These are phyloP conservation scores for Colletotrichum ledebouriae DNA, from an alignment of 2,329 filamentous ascomycete genomes.

Conservation along the genomic window DNA sequence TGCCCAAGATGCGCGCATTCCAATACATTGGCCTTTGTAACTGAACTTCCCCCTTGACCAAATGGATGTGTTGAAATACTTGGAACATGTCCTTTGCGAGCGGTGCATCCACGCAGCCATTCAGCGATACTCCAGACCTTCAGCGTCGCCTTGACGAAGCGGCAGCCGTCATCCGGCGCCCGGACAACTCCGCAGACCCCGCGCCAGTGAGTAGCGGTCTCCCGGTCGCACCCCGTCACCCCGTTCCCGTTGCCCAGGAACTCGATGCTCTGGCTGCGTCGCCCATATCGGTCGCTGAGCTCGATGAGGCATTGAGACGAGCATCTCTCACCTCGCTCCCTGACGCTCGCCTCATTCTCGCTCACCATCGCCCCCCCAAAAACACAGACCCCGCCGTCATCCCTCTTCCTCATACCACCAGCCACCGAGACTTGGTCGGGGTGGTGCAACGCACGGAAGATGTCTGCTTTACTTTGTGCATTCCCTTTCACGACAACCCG, in stretches of 20 bases:
- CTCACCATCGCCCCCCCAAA: not conserved
- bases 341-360: slow-evolving; percentile 3
- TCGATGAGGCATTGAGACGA: not conserved
- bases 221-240: not conserved
- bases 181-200: not conserved
- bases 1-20: not conserved
- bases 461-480: slow-evolving; percentile 9
- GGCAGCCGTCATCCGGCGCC: not conserved
- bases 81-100: slow-evolving; percentile 1
- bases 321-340: slow-evolving; percentile 5
- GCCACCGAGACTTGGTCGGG: slow-evolving; percentile 6
- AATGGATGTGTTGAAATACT: not conserved
- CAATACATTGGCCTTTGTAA: not conserved
- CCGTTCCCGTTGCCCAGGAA: not conserved
- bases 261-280: not conserved
- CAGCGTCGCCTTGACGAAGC: slow-evolving; percentile 11
- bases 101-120: slow-evolving; percentile 13
- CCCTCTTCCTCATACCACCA: slow-evolving; percentile 1
- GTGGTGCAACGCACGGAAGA: slow-evolving; percentile 14
- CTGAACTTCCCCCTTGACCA: not conserved
- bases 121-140: slow-evolving; percentile 2
- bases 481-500: slow-evolving; percentile 8
- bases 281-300: not conserved
- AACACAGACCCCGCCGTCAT: not conserved
- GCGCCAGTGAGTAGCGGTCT: not conserved